These are phyloP conservation scores for Leccinum variicolor DNA, from an alignment of 768 basidiomycete species.

Conservation along the genomic window DNA sequence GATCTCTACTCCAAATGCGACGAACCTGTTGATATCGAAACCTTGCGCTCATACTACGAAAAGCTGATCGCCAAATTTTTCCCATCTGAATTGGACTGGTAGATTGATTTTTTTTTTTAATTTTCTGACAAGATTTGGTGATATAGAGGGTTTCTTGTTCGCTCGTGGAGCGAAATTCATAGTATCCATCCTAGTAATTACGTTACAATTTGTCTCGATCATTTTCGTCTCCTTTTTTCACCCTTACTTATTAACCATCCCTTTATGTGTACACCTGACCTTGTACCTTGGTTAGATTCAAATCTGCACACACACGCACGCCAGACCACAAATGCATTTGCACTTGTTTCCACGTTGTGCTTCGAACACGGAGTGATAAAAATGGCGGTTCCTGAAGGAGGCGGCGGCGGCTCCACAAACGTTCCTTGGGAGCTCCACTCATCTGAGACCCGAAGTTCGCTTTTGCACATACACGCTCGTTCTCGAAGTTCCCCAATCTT, in stretches of 20 bases:
- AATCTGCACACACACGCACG: not conserved
- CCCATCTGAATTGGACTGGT: conserved; percentile 82
- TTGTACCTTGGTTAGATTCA: conserved; percentile 3
- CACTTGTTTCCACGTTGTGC: not conserved
- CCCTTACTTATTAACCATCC: conserved; percentile 17
- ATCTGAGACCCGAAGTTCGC: not conserved
- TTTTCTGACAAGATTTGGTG: not conserved
- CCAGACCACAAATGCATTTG: not conserved
- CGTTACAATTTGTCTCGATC: not conserved
- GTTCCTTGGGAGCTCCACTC: conserved; percentile 6
- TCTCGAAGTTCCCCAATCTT: not conserved
- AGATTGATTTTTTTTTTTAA: conserved; percentile 10
- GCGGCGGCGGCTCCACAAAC: conserved; percentile 14
- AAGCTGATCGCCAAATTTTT: conserved; percentile 82
- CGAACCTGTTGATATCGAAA: conserved; percentile 54
- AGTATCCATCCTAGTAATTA: conserved; percentile 5
- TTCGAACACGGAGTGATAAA: conserved; percentile 19
- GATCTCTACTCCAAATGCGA: conserved; percentile 92
- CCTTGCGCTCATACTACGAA: conserved; percentile 81
- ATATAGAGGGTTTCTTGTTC: conserved; percentile 6
- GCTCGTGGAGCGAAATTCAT: conserved; percentile 3
- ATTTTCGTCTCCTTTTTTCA: not conserved
- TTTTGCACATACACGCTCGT: not conserved
- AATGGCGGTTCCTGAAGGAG: not conserved
- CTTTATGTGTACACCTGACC: not conserved